Conservation (phyloP, 179 eudicot species). For the Beta corolliflora region DNA sequence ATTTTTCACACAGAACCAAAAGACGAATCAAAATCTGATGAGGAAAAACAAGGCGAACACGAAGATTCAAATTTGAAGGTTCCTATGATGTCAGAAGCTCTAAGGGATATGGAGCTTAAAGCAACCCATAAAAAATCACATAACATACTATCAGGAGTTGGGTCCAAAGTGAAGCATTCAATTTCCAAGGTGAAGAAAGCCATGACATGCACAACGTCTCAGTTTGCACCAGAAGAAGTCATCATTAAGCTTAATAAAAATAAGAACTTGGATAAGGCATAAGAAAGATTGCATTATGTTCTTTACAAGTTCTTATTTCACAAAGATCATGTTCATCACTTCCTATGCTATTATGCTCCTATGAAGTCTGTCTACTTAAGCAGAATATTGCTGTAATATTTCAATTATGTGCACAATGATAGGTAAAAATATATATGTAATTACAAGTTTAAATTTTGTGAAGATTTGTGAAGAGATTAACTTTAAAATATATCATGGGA, state of each 20-base stretch:
- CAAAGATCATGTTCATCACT: no score
- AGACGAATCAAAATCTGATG: constrained; percentile 28
- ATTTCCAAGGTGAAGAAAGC: constrained; percentile 78
- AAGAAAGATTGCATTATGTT: neutral
- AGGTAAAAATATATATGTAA: no score
- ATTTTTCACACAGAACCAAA: constrained; percentile 22
- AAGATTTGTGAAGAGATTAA: no score
- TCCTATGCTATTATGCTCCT: no score
- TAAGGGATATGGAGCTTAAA: constrained; percentile 45
- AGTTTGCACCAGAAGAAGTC: constrained; percentile 41
- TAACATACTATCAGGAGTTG: constrained; percentile 65
- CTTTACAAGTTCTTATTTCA: no score
- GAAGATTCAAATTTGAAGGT: constrained; percentile 33
- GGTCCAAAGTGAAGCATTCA: constrained; percentile 76
- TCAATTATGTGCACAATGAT: no score
- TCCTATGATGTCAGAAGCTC: constrained; percentile 40
- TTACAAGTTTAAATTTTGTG: no score
- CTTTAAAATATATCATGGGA: no score
- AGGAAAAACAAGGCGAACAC: constrained; percentile 36
- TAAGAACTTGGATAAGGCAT: neutral
- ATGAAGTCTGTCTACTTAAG: no score
- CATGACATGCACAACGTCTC: constrained; percentile 63
- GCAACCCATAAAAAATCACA: constrained; percentile 56
- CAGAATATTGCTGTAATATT: no score
- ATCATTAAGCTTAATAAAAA: constrained; percentile 42